Conservation (phyloP, 129 eudicot genomes). For the Rutidosis leptorrhynchoides region DNA sequence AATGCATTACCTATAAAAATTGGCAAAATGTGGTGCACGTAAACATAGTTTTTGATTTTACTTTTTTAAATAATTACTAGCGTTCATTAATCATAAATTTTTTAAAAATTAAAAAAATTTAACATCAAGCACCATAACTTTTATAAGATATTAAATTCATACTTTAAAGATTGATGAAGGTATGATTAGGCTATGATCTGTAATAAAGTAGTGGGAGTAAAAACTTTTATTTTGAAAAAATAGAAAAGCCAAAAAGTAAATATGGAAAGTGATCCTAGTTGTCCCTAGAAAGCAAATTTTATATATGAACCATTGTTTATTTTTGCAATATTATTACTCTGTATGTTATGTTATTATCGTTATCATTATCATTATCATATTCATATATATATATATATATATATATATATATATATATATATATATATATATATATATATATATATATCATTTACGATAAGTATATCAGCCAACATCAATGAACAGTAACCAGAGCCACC, state of each 20-base stretch:
- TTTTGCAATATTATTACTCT: slow-evolving; percentile 12
- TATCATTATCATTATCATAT: too few relatives aligned
- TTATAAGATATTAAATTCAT: slow-evolving; percentile 3
- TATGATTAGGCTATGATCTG: slow-evolving; percentile 39
- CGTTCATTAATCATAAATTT: neutral
- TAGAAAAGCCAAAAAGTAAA: slow-evolving; percentile 40
- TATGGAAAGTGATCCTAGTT: slow-evolving; percentile 37
- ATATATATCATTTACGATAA: too few relatives aligned
- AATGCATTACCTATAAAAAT: neutral
- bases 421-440: too few relatives aligned
- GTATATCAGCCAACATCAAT: too few relatives aligned
- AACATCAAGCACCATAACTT: slow-evolving; percentile 3
- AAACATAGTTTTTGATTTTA: neutral
- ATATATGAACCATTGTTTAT: slow-evolving; percentile 24
- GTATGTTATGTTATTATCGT: too few relatives aligned
- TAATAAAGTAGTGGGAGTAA: slow-evolving; percentile 32
- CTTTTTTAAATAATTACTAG: neutral
- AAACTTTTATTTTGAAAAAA: slow-evolving; percentile 17
- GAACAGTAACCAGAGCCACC: too few relatives aligned
- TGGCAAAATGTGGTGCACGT: neutral
- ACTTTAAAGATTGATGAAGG: slow-evolving; percentile 28
- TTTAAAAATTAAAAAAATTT: neutral
- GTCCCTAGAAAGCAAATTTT: slow-evolving; percentile 31
- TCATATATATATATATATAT: too few relatives aligned
- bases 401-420: too few relatives aligned